phyloP scores from a whole-genome alignment of 2,329 filamentous ascomycete genomes.

The Daldinia eschscholtzii region DNA sequence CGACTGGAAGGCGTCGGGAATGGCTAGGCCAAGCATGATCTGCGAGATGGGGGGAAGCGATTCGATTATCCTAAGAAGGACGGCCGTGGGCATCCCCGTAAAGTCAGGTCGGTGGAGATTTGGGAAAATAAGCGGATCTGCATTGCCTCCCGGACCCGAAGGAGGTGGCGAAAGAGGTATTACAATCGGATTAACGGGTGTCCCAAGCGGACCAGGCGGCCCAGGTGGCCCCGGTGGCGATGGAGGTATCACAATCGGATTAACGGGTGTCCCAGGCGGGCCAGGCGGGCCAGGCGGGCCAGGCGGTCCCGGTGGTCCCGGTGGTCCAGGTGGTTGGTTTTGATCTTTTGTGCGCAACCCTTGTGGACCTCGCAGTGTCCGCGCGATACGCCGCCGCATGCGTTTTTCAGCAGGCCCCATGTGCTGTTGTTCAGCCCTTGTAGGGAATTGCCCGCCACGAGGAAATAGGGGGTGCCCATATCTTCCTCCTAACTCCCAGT shows the following conservation, averaged over 20 bases:
- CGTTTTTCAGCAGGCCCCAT: not conserved
- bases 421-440: not conserved
- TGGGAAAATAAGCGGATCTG: not conserved
- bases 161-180: not conserved
- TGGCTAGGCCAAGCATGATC: not conserved
- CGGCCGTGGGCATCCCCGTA: not conserved
- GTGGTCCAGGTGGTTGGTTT: not conserved
- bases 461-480: not conserved
- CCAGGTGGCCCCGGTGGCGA: not conserved
- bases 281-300: not conserved
- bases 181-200: not conserved
- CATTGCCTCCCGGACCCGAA: not conserved
- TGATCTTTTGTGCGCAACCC: not conserved
- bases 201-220: too few relatives aligned
- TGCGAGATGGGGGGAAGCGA: not conserved
- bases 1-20: not conserved
- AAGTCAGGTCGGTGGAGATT: not conserved
- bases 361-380: not conserved
- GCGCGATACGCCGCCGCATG: not conserved
- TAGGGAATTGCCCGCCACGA: not conserved
- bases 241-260: not conserved
- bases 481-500: constrained; percentile 1
- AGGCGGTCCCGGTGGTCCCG: not conserved
- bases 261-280: not conserved
- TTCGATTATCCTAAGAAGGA: not conserved